phyloP scores from a whole-genome alignment of 78 protist genomes.

The Dictyostelium firmibasis region DNA sequence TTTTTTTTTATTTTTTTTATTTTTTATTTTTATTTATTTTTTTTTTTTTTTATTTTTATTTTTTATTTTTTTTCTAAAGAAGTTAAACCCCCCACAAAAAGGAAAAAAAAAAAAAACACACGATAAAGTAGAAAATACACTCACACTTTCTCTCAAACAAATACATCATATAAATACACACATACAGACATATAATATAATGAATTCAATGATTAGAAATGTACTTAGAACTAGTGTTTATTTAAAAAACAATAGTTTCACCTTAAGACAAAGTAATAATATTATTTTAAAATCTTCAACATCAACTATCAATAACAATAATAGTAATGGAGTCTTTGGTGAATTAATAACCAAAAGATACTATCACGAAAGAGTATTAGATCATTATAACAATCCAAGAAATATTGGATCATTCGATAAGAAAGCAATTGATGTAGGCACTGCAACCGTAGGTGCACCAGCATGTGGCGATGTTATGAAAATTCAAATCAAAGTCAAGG shows the following conservation, averaged over 20 bases:
- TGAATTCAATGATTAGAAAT: neutral
- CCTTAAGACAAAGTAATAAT: neutral
- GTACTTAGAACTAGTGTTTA: neutral
- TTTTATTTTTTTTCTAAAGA: neutral
- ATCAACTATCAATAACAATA: neutral
- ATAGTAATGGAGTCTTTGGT: neutral
- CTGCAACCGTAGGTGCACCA: slow-evolving; percentile 94
- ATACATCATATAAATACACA: neutral
- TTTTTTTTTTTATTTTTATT: neutral
- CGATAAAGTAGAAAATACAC: neutral
- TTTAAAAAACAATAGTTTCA: neutral
- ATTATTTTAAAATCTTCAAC: neutral
- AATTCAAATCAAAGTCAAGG: slow-evolving; percentile 91
- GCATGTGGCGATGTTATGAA: slow-evolving; percentile 99
- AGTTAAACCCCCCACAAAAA: neutral
- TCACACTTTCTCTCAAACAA: neutral
- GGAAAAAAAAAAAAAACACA: too few relatives aligned
- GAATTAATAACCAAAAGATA: slow-evolving; percentile 16
- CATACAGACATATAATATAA: too few relatives aligned
- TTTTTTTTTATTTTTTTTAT: neutral
- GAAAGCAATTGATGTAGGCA: slow-evolving; percentile 90
- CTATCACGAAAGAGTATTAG: slow-evolving; percentile 89
- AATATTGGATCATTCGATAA: slow-evolving; percentile 97
- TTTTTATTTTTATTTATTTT: neutral
- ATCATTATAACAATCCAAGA: too few relatives aligned